A percentile compares a stretch with the other conserved stretches of the same genome.
phyloP scores from a whole-genome alignment of 192 early-diverging fungal species.

The Thamnidium elegans region DNA sequence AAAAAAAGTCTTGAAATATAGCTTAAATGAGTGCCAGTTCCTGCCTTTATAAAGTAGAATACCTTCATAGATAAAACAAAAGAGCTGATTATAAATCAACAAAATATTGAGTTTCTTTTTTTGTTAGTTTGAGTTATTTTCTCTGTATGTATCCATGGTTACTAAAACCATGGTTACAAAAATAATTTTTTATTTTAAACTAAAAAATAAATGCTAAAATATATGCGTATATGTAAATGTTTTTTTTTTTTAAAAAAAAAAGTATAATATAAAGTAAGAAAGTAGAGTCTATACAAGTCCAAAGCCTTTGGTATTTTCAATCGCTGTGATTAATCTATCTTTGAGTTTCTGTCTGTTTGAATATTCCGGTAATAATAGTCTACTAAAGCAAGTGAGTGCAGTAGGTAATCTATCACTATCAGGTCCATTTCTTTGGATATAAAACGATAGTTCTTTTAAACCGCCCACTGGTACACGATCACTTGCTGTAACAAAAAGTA shows the following conservation, averaged over 20 bases:
- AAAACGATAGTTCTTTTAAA: constrained; percentile 78
- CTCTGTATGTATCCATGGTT: no score
- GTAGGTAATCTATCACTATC: constrained; percentile 86
- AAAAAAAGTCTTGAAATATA: no score
- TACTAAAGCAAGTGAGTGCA: constrained; percentile 87
- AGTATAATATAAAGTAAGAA: neutral
- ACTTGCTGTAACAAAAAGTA: constrained; percentile 89
- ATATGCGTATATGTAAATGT: no score
- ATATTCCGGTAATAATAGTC: constrained; percentile 88
- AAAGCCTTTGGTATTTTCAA: constrained; percentile 92
- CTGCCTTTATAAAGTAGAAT: no score
- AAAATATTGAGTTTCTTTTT: no score
- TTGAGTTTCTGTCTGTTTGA: constrained; percentile 64
- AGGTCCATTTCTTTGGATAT: constrained; percentile 93
- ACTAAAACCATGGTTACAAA: no score
- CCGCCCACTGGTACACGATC: constrained; percentile 88
- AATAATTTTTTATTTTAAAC: no score
- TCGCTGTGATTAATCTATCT: constrained; percentile 76
- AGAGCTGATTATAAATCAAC: no score
- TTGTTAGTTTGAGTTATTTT: no score
- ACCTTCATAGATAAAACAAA: no score
- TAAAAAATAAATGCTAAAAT: no score
- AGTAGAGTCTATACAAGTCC: constrained; percentile 69
- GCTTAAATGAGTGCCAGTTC: no score
- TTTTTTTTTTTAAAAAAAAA: neutral